phyloP scores from a whole-genome alignment of 768 basidiomycete genomes.

The Lactarius trivialis region DNA sequence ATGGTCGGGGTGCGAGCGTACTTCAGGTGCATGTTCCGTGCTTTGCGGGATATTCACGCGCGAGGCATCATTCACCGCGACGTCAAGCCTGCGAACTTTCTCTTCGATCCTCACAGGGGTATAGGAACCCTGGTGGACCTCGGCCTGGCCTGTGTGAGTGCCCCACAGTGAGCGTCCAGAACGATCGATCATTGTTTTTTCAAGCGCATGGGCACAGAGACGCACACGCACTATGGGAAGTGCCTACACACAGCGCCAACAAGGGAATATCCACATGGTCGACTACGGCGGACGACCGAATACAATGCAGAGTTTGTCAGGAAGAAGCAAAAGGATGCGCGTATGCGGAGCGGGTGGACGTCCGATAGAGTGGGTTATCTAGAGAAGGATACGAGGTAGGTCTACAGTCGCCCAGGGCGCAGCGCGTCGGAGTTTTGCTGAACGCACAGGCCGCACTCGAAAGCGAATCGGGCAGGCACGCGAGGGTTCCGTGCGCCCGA shows the following conservation, averaged over 20 bases:
- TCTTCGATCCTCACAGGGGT: slow-evolving; percentile 81
- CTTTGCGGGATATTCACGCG: slow-evolving; percentile 80
- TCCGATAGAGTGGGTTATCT: slow-evolving; percentile 75
- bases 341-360: slow-evolving; percentile 43
- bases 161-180: not conserved
- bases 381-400: slow-evolving; percentile 65
- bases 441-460: slow-evolving; percentile 58
- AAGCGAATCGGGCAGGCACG: slow-evolving; percentile 95
- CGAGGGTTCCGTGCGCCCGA: slow-evolving; percentile 96
- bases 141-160: slow-evolving; percentile 83
- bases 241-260: slow-evolving; percentile 79
- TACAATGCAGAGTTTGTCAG: slow-evolving; percentile 46
- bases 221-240: slow-evolving; percentile 39
- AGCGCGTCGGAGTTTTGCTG: not conserved
- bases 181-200: not conserved
- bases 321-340: slow-evolving; percentile 53
- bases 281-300: slow-evolving; percentile 37
- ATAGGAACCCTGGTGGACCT: slow-evolving; percentile 90
- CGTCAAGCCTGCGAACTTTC: slow-evolving; percentile 96
- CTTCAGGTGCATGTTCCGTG: slow-evolving; percentile 86
- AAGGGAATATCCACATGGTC: slow-evolving; percentile 62
- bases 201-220: slow-evolving; percentile 44
- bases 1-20: slow-evolving; percentile 77
- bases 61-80: slow-evolving; percentile 91
- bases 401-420: not conserved